Evolutionary conservation across 2,329 filamentous ascomycete species (phyloP), one percentile per base, ranked within the genome.

Genomic region (Aspergillus luchuensis): DNA sequence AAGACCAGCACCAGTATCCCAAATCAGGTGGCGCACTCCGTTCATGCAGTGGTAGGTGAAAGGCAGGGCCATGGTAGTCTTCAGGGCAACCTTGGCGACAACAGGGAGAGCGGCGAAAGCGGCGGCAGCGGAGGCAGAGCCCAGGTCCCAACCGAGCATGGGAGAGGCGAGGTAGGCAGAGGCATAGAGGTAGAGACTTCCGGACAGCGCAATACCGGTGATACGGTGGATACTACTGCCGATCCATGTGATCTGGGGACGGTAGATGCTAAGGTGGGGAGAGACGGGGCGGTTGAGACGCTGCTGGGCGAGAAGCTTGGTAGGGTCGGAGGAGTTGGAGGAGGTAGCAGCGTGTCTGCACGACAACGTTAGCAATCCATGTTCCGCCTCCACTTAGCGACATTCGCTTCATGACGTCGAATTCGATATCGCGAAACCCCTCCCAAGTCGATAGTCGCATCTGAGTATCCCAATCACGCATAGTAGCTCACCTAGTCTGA

Each of bases 241-340:
- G 78, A 91, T 89, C 89, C 89, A 97, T 70, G 91, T 95, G 80
- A 97, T 90, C 78, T 91, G 87, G 62, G 89, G 86, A 77, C 87
- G 85, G 87, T 97, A 97, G 85, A 96, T 93, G 72, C 80, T 76
- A 65, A 97, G 86, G 76, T 97, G 92, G 58, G 93, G 93, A 49
- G 91, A 85, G 70, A 97, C 84, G 74, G 93, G 93, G 56, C 93
- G 93, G 72, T 84, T 79, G 58, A 89, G 84, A 71, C 93, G 93
- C 83, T 97, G 93, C 73, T 87, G 82, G 71, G 85, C 88, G 74
- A 97, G 91, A 79, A 96, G 86, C 67, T 76, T 71, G 61, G 62
- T 73, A 11, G 74, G 72, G 57, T 79, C 75, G 60, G 72, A 64
- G 47, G 71, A 65, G 53, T 69, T 72, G 25, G 70, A 57, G 56